Percentiles rank a stretch among this genome's conserved stretches.
Conservation (phyloP, 2,329 filamentous ascomycete species). For the Ophiostoma tasmaniense region DNA sequence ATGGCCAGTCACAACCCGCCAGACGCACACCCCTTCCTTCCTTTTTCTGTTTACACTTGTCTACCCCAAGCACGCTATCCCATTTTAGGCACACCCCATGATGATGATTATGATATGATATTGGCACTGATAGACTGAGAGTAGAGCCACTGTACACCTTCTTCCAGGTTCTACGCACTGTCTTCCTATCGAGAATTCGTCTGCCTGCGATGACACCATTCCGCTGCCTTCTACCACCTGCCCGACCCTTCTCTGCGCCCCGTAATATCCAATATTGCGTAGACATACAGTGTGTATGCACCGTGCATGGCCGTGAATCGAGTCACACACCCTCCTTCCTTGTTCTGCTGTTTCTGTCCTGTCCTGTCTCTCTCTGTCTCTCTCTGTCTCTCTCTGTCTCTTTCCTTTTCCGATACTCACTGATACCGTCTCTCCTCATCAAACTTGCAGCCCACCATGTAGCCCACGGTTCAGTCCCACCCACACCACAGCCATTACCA, state of each 20-base stretch:
- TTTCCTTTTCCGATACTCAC: not conserved
- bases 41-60: conserved; percentile 5
- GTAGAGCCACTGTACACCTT: not conserved
- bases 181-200: conserved; percentile 2
- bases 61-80: conserved; percentile 16
- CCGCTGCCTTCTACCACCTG: conserved; percentile 15
- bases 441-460: not conserved
- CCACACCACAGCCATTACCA: conserved; percentile 8
- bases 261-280: not conserved
- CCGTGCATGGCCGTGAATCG: not conserved
- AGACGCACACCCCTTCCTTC: conserved; percentile 5
- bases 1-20: not conserved
- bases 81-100: conserved; percentile 18
- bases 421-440: conserved; percentile 7
- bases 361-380: not conserved
- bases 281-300: not conserved
- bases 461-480: conserved; percentile 6
- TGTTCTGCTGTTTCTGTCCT: not conserved
- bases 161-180: conserved; percentile 11
- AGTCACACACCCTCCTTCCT: conserved; percentile 9
- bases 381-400: not conserved
- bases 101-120: conserved; percentile 12
- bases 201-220: conserved; percentile 6
- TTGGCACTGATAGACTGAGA: not conserved
- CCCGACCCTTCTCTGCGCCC: conserved; percentile 2